phyloP scores from a whole-genome alignment of 495 filamentous ascomycete species.

The Sphaerosporella brunnea region DNA sequence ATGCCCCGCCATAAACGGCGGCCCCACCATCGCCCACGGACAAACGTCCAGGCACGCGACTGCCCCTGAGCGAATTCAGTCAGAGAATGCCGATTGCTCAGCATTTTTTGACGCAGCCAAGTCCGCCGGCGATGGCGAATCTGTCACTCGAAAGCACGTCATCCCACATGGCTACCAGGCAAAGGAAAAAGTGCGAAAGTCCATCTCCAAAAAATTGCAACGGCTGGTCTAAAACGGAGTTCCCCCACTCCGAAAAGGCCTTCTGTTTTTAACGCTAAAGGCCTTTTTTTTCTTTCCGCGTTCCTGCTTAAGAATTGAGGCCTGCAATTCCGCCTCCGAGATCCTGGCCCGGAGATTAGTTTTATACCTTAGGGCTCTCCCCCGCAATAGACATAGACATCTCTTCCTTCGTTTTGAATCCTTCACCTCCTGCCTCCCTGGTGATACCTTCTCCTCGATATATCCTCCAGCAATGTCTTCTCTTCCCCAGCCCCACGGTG shows the following conservation, averaged over 20 bases:
- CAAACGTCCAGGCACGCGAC: too few species aligned
- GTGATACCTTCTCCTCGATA: slow-evolving; percentile 3
- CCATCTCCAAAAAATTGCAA: not conserved
- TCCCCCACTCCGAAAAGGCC: not conserved
- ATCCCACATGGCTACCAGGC: not conserved
- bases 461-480: slow-evolving; percentile 29
- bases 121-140: not conserved
- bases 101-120: too few species aligned
- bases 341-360: not conserved
- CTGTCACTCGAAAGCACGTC: not conserved
- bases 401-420: not conserved
- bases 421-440: not conserved
- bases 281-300: not conserved
- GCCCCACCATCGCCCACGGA: too few species aligned
- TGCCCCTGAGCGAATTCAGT: too few species aligned
- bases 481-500: slow-evolving; percentile 60
- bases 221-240: not conserved
- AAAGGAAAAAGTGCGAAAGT: not conserved
- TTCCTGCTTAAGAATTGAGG: not conserved
- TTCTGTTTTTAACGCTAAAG: not conserved
- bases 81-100: too few species aligned
- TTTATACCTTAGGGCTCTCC: too few species aligned
- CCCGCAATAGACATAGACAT: not conserved
- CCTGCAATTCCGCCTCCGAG: not conserved
- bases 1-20: too few species aligned